Conservation (phyloP, 768 basidiomycete species). For the Tricholoma bakamatsutake region DNA sequence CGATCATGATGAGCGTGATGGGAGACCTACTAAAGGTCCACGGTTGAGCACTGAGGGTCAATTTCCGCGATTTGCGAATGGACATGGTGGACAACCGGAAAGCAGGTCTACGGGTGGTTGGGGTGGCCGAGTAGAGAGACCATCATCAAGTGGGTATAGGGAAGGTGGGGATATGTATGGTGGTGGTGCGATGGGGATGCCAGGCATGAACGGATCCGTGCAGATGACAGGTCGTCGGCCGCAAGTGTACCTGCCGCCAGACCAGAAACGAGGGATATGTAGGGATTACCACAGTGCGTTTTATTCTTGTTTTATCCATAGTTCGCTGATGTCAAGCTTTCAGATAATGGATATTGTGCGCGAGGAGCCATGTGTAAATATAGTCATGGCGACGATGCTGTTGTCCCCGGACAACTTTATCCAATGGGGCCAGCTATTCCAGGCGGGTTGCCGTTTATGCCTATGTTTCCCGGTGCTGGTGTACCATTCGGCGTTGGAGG, state of each 20-base stretch:
- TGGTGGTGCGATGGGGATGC: slow-evolving; percentile 23
- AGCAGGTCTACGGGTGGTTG: slow-evolving; percentile 35
- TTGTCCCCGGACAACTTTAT: slow-evolving; percentile 66
- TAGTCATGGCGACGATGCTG: slow-evolving; percentile 88
- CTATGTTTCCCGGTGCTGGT: slow-evolving; percentile 56
- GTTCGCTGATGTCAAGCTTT: slow-evolving; percentile 4
- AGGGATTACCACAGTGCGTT: slow-evolving; percentile 89
- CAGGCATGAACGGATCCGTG: slow-evolving; percentile 27
- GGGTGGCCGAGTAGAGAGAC: slow-evolving; percentile 31
- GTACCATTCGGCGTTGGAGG: slow-evolving; percentile 50
- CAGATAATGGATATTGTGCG: slow-evolving; percentile 89
- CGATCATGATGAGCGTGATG: slow-evolving; percentile 57
- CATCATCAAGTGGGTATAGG: slow-evolving; percentile 28
- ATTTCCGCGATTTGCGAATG: slow-evolving; percentile 56
- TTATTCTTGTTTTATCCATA: neutral
- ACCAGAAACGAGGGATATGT: slow-evolving; percentile 74
- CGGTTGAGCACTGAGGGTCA: slow-evolving; percentile 60
- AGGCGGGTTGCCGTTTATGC: slow-evolving; percentile 55
- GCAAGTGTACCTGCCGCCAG: slow-evolving; percentile 64
- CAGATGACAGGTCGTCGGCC: slow-evolving; percentile 43
- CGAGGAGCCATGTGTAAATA: slow-evolving; percentile 87
- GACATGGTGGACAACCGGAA: slow-evolving; percentile 25
- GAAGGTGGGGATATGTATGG: slow-evolving; percentile 27
- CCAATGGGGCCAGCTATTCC: slow-evolving; percentile 36
- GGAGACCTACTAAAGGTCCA: slow-evolving; percentile 65